Evolutionary conservation across 1,284 basidiomycete species (phyloP).

Genomic region (Wolfiporia cocos): DNA sequence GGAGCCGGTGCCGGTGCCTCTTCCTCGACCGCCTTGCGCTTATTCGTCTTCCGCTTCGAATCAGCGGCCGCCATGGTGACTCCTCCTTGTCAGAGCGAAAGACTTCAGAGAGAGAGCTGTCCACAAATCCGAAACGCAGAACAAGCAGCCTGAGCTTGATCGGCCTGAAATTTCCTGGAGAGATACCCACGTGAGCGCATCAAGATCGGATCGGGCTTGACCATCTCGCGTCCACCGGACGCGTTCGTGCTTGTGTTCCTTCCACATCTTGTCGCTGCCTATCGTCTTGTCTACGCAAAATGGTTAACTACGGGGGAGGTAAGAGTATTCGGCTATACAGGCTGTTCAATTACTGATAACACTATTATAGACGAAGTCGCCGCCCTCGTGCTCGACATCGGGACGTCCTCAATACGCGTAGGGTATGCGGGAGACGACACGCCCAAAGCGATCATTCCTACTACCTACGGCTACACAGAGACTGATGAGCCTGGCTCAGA

Average conservation of each 20-base stretch:
- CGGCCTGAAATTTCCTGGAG: conserved; percentile 14
- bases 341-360: neutral
- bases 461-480: conserved; percentile 75
- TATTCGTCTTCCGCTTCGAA: conserved; percentile 33
- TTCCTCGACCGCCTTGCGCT: conserved; percentile 46
- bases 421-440: conserved; percentile 98
- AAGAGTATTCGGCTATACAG: conserved; percentile 17
- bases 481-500: conserved; percentile 28
- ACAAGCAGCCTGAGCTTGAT: too few relatives aligned
- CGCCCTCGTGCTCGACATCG: conserved; percentile 94
- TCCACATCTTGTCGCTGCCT: conserved; percentile 1
- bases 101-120: too few relatives aligned
- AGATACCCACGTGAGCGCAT: conserved; percentile 8
- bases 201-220: conserved; percentile 27
- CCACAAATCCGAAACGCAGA: too few relatives aligned
- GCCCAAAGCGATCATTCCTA: conserved; percentile 89
- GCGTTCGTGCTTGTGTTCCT: conserved; percentile 26
- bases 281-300: conserved; percentile 20
- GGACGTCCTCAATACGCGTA: conserved; percentile 83
- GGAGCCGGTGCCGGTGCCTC: conserved; percentile 12
- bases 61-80: conserved; percentile 31
- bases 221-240: conserved; percentile 5
- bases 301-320: conserved; percentile 76
- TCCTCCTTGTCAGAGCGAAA: too few relatives aligned
- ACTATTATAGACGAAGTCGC: conserved; percentile 79